Evolutionary conservation across 148 eudicot genomes (phyloP).

Genomic region (Rhododendron vialii): DNA sequence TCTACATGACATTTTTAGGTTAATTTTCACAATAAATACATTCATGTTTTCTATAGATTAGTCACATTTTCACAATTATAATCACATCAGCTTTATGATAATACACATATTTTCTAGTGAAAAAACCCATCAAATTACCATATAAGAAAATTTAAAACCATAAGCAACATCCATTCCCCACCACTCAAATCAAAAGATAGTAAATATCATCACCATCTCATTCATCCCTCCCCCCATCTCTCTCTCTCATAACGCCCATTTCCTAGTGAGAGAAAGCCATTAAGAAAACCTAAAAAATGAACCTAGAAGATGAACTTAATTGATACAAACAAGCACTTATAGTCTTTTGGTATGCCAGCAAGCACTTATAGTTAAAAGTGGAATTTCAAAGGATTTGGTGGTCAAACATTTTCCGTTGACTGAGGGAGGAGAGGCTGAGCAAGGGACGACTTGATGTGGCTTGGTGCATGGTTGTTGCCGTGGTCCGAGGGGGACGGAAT

Average conservation of each 20-base stretch:
- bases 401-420: constrained; percentile 65
- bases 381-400: background rate
- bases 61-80: background rate
- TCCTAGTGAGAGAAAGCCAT: constrained; percentile 33
- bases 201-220: constrained; percentile 34
- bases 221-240: constrained; percentile 17
- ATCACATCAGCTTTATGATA: background rate
- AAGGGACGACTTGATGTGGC: constrained; percentile 56
- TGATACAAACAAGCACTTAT: constrained; percentile 20
- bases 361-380: background rate
- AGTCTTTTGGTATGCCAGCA: background rate
- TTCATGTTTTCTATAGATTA: too few relatives aligned
- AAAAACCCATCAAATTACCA: constrained; percentile 30
- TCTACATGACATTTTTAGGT: too few relatives aligned
- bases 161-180: constrained; percentile 23
- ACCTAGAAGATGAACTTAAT: constrained; percentile 13
- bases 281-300: constrained; percentile 12
- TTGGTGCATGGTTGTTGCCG: constrained; percentile 39
- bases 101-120: constrained; percentile 17
- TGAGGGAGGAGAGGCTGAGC: constrained; percentile 79
- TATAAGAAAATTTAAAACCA: constrained; percentile 8
- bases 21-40: too few relatives aligned
- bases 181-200: constrained; percentile 33
- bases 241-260: constrained; percentile 16
- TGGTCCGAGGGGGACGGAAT: constrained; percentile 54